phyloP scores from a whole-genome alignment of 2,329 filamentous ascomycete genomes.

The Diaporthe australafricana region DNA sequence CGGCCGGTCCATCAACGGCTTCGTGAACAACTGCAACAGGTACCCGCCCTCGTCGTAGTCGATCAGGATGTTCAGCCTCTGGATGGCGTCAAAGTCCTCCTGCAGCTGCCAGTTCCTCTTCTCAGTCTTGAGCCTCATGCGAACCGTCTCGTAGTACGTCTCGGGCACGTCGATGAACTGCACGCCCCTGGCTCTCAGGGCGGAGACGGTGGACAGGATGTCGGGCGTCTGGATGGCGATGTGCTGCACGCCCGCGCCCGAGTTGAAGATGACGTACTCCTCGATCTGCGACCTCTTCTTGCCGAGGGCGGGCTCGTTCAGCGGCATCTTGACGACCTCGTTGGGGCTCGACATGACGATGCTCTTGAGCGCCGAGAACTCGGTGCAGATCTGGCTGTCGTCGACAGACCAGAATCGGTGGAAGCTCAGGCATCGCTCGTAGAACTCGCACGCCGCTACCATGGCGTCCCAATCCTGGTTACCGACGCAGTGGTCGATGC shows the following conservation, averaged over 20 bases:
- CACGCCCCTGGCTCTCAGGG: conserved; percentile 86
- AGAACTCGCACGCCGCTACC: conserved; percentile 74
- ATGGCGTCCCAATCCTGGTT: conserved; percentile 98
- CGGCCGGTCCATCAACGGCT: conserved; percentile 92
- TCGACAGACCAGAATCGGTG: conserved; percentile 98
- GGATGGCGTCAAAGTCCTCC: conserved; percentile 83
- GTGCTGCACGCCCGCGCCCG: conserved; percentile 91
- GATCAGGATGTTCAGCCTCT: conserved; percentile 86
- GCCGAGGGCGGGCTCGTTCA: conserved; percentile 93
- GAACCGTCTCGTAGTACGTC: conserved; percentile 88
- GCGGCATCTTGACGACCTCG: conserved; percentile 95
- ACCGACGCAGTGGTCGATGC: conserved; percentile 96
- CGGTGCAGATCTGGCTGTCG: conserved; percentile 91
- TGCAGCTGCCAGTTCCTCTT: conserved; percentile 72
- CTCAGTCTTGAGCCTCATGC: conserved; percentile 75
- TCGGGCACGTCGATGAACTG: conserved; percentile 91
- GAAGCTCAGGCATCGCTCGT: conserved; percentile 90
- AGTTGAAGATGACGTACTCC: conserved; percentile 91
- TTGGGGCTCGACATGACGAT: conserved; percentile 88
- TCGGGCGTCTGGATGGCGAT: conserved; percentile 86
- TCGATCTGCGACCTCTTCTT: conserved; percentile 96
- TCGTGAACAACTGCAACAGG: conserved; percentile 80
- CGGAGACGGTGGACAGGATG: conserved; percentile 81
- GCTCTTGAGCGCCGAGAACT: conserved; percentile 88
- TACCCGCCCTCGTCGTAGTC: conserved; percentile 96